Evolutionary conservation across 2,329 filamentous ascomycete genomes (phyloP), one percentile per base, ranked within the genome.

Genomic region (Aspergillus pseudoterreus): DNA sequence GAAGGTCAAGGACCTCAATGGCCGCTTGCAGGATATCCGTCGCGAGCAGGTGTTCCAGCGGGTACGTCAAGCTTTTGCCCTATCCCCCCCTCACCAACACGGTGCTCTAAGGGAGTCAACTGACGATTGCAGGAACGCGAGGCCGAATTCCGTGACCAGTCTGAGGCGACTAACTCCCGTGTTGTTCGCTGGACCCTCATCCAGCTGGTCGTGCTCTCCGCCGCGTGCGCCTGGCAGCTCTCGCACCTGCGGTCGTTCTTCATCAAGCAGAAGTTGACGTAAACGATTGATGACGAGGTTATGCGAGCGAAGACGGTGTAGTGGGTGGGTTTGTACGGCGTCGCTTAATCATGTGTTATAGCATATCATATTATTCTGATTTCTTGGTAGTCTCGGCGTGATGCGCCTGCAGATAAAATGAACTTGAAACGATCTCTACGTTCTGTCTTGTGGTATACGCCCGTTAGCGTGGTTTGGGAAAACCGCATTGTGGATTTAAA

Each of bases 251-350:
- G 94, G 62, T 88, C 89, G 43, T 99, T 99, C 82, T 99, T 99
- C 79, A 99, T 99, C 80, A 99, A 99, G 82, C 92, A 97, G 79
- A 99, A 99, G 82, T 85, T 99, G 71, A 97, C 94, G 54, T 99
- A 83, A 74, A 63, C 12, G 10, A 36, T 4, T 24, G 9, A 14
- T 32, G 12, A 35, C n/a, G 33, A 11, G 12, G 39, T 49, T 14
- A 27, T 21, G 32, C 10, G 27, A 15, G 12, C 33, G 49, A 27
- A 19, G 17, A 43, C 19, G 47, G 38, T 19, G 10, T 17, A 42
- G 43, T 9, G 43, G 12, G 27, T 27, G 15, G n/a, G 19, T 22
- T 42, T 42, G 39, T 42, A 42, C 11, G 39, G 39, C 19, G 35
- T 38, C 35, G 39, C 39, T 38, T 17, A 38, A 42, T 42, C 39